phyloP scores from a whole-genome alignment of 768 basidiomycete species.

The Lentinula aciculospora region DNA sequence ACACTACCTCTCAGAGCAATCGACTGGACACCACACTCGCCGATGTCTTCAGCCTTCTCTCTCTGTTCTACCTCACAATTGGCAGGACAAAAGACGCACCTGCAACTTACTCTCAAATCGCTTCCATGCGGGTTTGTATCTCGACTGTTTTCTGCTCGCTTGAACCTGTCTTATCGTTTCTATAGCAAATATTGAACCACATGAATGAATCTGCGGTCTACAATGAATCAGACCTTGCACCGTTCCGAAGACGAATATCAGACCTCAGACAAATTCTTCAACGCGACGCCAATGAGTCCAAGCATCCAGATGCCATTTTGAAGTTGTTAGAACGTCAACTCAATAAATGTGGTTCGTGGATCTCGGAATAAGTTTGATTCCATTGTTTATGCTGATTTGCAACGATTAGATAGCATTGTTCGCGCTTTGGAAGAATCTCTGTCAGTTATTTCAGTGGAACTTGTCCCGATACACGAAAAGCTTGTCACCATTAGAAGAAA shows the following conservation, averaged over 20 bases:
- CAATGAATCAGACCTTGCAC: constrained; percentile 84
- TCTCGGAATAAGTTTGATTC: background rate
- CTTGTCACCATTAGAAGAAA: constrained; percentile 85
- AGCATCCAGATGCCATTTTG: constrained; percentile 82
- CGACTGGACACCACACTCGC: constrained; percentile 91
- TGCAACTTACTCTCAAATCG: constrained; percentile 93
- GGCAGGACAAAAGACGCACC: constrained; percentile 94
- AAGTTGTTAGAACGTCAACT: constrained; percentile 88
- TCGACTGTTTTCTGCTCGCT: background rate
- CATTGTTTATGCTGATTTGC: background rate
- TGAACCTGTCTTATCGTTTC: constrained; percentile 8
- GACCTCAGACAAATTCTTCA: constrained; percentile 85
- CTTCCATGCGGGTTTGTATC: constrained; percentile 86
- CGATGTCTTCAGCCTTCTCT: constrained; percentile 93
- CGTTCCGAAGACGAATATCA: constrained; percentile 76
- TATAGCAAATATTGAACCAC: constrained; percentile 88
- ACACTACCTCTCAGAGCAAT: constrained; percentile 71
- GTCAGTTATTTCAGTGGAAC: constrained; percentile 82
- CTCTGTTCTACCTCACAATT: constrained; percentile 96
- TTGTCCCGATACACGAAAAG: constrained; percentile 85
- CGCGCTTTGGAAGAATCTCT: constrained; percentile 77
- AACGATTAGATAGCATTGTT: constrained; percentile 65
- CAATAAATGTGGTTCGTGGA: constrained; percentile 81
- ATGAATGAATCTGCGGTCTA: constrained; percentile 96
- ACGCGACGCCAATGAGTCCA: constrained; percentile 72